Evolutionary conservation across 345 rosid species (phyloP).

Genomic region (Rubroshorea leprosula): DNA sequence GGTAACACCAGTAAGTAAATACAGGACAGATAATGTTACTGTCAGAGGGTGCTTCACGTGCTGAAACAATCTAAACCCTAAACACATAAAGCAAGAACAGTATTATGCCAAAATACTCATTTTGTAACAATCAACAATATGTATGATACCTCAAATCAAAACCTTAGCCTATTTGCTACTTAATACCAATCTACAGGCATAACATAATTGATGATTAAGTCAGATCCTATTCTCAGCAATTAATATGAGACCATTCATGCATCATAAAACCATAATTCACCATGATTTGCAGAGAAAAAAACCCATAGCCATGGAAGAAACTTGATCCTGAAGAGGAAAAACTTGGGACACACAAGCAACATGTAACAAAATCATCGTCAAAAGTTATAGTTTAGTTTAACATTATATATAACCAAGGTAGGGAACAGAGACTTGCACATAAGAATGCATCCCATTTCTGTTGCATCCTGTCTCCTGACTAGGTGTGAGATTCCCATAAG

Average conservation of each 20-base stretch:
- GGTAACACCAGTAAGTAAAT: too few species aligned
- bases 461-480: conserved; percentile 55
- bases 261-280: neutral
- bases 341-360: neutral
- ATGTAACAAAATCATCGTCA: neutral
- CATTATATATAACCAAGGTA: conserved; percentile 18
- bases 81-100: too few species aligned
- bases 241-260: neutral
- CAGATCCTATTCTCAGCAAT: neutral
- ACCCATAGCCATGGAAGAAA: conserved; percentile 1
- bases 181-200: too few species aligned
- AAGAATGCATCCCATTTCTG: conserved; percentile 49
- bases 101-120: too few species aligned
- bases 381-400: conserved; percentile 6
- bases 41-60: too few species aligned
- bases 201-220: neutral
- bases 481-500: conserved; percentile 41
- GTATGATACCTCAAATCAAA: too few species aligned
- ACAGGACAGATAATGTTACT: too few species aligned
- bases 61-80: too few species aligned
- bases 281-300: neutral
- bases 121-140: too few species aligned
- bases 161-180: too few species aligned
- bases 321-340: neutral
- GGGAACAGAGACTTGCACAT: conserved; percentile 69